Evolutionary conservation across 306 rosid species (phyloP), one percentile per base, ranked within the genome.

Genomic region (Castanea crenata): DNA sequence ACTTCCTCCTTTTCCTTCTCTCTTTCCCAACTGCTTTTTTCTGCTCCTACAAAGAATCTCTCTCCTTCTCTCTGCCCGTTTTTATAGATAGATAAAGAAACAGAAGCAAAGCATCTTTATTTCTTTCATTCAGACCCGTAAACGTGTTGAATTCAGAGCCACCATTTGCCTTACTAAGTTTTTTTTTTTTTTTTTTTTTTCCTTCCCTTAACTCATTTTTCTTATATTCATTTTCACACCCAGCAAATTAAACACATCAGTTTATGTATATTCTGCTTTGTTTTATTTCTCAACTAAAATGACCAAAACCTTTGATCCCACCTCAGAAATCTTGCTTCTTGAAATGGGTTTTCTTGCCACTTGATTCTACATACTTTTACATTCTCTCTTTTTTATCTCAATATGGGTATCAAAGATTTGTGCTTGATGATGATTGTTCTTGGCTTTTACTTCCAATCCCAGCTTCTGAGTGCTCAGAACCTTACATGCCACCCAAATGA

Each of bases 331-430:
- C 73, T n/a, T 3, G 77, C 38, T 62, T 71, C 81, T 82, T 65
- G 63, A 49, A 69, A 71, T 46, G 69, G 74, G 46, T 69, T 63
- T 61, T 71, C 32, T 61, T 81, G 27, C 59, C 69, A 21, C 58
- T 76, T 76, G 82, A 82, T 74, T 67, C 44, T 64, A 44, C 58
- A 62, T 46, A 58, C 65, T 44, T 29, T 6, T 25, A 49, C 9
- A 4, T 46, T 41, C 27, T 75, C 55, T 54, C 52, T 49, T 8
- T 13, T 5, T 44, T 32, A 73, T 56, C 74, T 25, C 21, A 29
- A 78, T 23, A 85, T 85, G 85, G 85, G 75, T 38, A 69, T 32
- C 32, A 77, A 34, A 18, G 78, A 74, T 78, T 74, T 81, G 44
- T 78, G 85, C 82, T 63, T 78, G 61, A 5, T 70, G 29, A 35